Percentiles rank a stretch among this genome's conserved stretches.
Conservation (phyloP, 1,139 yeast species). For the Saccharomycopsis hybrid region DNA sequence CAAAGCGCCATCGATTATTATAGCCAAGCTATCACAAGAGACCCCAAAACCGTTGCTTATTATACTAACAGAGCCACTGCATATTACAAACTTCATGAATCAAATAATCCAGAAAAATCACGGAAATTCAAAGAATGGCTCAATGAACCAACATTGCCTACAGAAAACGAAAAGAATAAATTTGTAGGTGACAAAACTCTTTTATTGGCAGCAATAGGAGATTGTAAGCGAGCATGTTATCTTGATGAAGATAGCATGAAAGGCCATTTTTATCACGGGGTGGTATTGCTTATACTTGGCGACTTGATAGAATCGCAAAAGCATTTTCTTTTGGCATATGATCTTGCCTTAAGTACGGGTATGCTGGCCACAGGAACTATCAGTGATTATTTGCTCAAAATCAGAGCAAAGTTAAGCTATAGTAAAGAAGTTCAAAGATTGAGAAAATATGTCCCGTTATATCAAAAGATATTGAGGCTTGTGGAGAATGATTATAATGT, state of each 20-base stretch:
- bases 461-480: background rate
- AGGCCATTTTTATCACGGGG: background rate
- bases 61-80: conserved; percentile 10
- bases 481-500: background rate
- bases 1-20: conserved; percentile 1
- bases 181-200: background rate
- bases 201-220: background rate
- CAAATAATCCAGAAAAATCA: background rate
- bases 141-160: background rate
- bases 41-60: background rate
- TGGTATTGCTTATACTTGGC: background rate
- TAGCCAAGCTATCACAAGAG: background rate
- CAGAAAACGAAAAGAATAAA: no score
- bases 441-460: background rate
- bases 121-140: background rate
- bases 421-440: background rate
- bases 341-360: background rate
- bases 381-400: background rate
- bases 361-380: background rate
- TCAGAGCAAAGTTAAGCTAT: background rate
- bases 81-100: conserved; percentile 3
- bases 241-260: background rate
- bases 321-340: background rate
- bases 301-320: background rate
- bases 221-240: background rate